Evolutionary conservation across 1,284 basidiomycete genomes (phyloP).

Genomic region (Kalmanozyma brasiliensis): DNA sequence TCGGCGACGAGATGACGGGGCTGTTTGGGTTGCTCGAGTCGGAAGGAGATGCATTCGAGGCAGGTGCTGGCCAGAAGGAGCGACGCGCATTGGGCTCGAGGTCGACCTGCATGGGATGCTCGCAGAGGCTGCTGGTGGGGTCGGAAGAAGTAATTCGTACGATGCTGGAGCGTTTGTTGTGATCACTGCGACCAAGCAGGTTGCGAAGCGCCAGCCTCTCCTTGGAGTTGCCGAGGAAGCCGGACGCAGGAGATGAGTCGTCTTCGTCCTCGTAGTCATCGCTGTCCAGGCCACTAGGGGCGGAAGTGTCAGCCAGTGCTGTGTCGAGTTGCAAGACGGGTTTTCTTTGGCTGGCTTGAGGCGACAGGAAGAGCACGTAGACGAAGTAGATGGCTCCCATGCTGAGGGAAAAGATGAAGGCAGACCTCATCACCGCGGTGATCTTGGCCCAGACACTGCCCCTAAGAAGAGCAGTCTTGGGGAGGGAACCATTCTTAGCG

Average conservation of each 20-base stretch:
- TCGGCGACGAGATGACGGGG: conserved; percentile 2
- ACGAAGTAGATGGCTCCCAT: conserved; percentile 3
- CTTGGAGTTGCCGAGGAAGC: conserved; percentile 32
- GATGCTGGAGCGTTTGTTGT: conserved; percentile 29
- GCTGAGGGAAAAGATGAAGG: conserved; percentile 7
- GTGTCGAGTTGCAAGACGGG: conserved; percentile 24
- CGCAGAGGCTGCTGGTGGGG: conserved; percentile 54
- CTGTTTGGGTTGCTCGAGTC: conserved; percentile 10
- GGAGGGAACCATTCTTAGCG: conserved; percentile 19
- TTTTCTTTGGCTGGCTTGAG: conserved; percentile 10
- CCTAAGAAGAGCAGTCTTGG: conserved; percentile 24
- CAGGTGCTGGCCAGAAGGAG: conserved; percentile 35
- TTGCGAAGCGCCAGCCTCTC: conserved; percentile 28
- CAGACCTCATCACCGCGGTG: conserved; percentile 20
- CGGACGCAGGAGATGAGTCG: conserved; percentile 10
- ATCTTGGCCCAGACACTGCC: conserved; percentile 13
- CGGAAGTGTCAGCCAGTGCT: conserved; percentile 16
- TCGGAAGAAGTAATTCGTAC: conserved; percentile 58
- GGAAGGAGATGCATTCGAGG: conserved; percentile 9
- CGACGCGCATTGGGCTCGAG: conserved; percentile 29
- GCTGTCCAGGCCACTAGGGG: conserved; percentile 26
- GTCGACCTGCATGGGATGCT: conserved; percentile 55
- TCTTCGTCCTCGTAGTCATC: conserved; percentile 51
- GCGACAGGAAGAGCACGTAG: conserved; percentile 6
- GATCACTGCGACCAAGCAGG: conserved; percentile 21